These are phyloP conservation scores for Kodamaea arcana DNA, from an alignment of 1,139 yeast species.

Conservation along the genomic window DNA sequence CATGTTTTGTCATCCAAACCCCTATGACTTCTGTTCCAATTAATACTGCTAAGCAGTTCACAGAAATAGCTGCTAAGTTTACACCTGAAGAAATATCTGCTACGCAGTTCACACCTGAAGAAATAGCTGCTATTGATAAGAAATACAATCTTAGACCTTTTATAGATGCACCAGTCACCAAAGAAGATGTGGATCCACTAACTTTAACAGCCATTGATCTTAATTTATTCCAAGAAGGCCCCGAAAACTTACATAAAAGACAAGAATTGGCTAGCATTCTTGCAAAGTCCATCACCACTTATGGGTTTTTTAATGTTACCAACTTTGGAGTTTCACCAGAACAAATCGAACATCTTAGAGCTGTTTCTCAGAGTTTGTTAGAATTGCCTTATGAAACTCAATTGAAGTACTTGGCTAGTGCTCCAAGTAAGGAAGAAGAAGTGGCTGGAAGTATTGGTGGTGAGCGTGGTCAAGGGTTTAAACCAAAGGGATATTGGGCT, in stretches of 20 bases:
- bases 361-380: slow-evolving; percentile 31
- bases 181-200: slow-evolving; percentile 5
- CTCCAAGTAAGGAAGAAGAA: slow-evolving; percentile 13
- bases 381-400: slow-evolving; percentile 39
- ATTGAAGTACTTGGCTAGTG: slow-evolving; percentile 33
- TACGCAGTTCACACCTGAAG: background rate
- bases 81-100: slow-evolving; percentile 1
- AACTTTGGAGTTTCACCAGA: slow-evolving; percentile 31
- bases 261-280: slow-evolving; percentile 25
- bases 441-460: slow-evolving; percentile 29
- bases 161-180: slow-evolving; percentile 18
- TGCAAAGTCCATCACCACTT: slow-evolving; percentile 31
- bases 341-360: slow-evolving; percentile 24
- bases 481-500: slow-evolving; percentile 42
- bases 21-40: background rate
- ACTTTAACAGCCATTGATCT: slow-evolving; percentile 8
- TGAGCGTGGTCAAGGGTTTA: slow-evolving; percentile 43
- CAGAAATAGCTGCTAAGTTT: background rate
- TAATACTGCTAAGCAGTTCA: background rate
- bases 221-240: slow-evolving; percentile 7
- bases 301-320: slow-evolving; percentile 41
- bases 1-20: background rate
- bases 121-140: slow-evolving; percentile 8
- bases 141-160: slow-evolving; percentile 30
- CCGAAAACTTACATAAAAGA: slow-evolving; percentile 20